phyloP scores from a whole-genome alignment of 2,329 filamentous ascomycete species.

The Calonectria montana region DNA sequence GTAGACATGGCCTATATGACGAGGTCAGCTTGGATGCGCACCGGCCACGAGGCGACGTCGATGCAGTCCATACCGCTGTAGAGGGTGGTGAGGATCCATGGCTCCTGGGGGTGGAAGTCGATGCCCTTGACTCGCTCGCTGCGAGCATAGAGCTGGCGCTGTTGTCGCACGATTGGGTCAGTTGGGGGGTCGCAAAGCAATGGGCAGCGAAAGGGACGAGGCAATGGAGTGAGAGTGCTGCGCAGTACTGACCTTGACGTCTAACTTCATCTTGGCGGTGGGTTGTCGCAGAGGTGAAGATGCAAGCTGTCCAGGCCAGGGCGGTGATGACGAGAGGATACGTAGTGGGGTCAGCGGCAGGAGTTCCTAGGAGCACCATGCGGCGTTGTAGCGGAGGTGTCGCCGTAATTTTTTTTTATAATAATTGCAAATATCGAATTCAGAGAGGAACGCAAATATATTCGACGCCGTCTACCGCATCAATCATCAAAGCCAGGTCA shows the following conservation, averaged over 20 bases:
- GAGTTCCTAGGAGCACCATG: constrained; percentile 43
- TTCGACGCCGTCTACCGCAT: constrained; percentile 21
- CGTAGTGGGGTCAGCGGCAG: constrained; percentile 42
- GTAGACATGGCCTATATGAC: constrained; percentile 86
- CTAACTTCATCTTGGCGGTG: constrained; percentile 53
- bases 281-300: constrained; percentile 41
- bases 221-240: neutral
- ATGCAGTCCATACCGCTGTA: constrained; percentile 80
- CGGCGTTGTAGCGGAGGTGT: constrained; percentile 27
- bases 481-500: constrained; percentile 34
- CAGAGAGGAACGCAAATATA: neutral
- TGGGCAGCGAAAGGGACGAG: neutral
- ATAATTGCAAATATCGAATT: neutral
- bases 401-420: constrained; percentile 7
- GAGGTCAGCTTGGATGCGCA: constrained; percentile 22
- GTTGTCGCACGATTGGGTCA: constrained; percentile 41
- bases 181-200: constrained; percentile 33
- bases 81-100: constrained; percentile 95
- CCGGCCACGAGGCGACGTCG: neutral
- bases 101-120: constrained; percentile 96
- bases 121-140: constrained; percentile 97
- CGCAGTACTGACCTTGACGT: constrained; percentile 53
- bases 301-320: constrained; percentile 43
- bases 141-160: constrained; percentile 72
- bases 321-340: constrained; percentile 41